Evolutionary conservation across 192 early-diverging fungal genomes (phyloP), one percentile per base, ranked within the genome.

Genomic region (Anaeromyces robustus): DNA sequence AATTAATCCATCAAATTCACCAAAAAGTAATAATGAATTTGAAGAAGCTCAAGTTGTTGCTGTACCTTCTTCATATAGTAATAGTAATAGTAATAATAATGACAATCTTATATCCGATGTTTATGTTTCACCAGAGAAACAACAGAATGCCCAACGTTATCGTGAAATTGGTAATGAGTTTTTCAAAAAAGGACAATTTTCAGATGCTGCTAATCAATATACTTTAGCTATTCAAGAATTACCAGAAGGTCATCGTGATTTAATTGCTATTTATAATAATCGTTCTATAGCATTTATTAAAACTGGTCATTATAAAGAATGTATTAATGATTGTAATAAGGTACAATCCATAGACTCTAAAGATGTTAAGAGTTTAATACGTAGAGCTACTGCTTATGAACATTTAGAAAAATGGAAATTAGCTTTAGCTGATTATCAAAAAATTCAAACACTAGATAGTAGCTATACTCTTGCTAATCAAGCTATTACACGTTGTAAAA

Each of bases 131-230:
- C 31, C 83, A 30, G 84, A 85, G 30, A 85, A 86, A 19, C n/a
- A 91, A 29, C 30, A 78, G 37, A 83, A 78, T 30, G 86, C 85
- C 1, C 85, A 87, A 78, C 77, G 77, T 5, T 80, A 85, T 81
- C 92, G 93, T 80, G 85, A 88, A 26, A 82, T 82, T 29, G 96
- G 95, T 79, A 97, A 96, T 83, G 92, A 92, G 14, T 81, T 85
- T 17, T 99, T 96, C 85, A 96, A 96, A 83, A 86, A 93, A 30
- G 97, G 97, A 4, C 94, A 98, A 85, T 98, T 92, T 86, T 92
- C 87, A 77, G 92, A 93, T 16, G 95, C 96, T 0, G 92, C 92
- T 43, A 82, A 83, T 12, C 85, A 85, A 26, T 99, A 99, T 84
- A 88, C 89, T 6, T 79, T 80, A 17, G 92, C 95, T 0, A 89